Evolutionary conservation across 2,329 filamentous ascomycete genomes (phyloP), one percentile per base, ranked within the genome.

Genomic region (Colletotrichum melonis): DNA sequence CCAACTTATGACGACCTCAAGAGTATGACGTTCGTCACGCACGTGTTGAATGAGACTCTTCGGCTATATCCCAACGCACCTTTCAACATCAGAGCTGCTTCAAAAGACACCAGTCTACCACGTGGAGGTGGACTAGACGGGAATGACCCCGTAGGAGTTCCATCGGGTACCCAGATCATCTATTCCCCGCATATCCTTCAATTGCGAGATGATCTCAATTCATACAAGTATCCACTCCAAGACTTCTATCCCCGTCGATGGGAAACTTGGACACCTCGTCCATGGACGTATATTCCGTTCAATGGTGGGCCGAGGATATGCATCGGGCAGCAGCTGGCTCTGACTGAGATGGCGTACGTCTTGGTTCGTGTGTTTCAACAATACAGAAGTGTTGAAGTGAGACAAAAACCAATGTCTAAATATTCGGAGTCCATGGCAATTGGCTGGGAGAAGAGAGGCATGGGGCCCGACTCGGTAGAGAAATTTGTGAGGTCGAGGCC

Each of bases 11-110:
- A 67, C 2, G 54, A 76, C 7, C 78, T 79, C 6, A 76, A 74
- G 19, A 76, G 77, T 30, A 97, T 98, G 94, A 92, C 93, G 77
- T 97, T 96, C 80, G 88, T 97, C 68, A 86, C 90, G 80, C 86
- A 92, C 76, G 84, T 93, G 55, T 87, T 97, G 77, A 93, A 94
- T 83, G 94, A 97, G 83, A 93, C 91, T 0, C 88, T 95, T 73
- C 91, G 94, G 9, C 82, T 96, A 7, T 95, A 95, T 81, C 94
- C 94, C 0, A 88, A 90, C 16, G 93, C 96, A 1, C 94, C 94
- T 1, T 93, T 93, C 85, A 97, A 96, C 82, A 88, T 94, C 65
- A 92, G 94, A 74, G 85, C 92, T 42, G 90, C 94, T 12, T 86
- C 94, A 14, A 87, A 86, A 71, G 92, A 95, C 83, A 95, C 94